Conservation (phyloP, 2,329 filamentous ascomycete genomes). For the Colletotrichum sp. region DNA sequence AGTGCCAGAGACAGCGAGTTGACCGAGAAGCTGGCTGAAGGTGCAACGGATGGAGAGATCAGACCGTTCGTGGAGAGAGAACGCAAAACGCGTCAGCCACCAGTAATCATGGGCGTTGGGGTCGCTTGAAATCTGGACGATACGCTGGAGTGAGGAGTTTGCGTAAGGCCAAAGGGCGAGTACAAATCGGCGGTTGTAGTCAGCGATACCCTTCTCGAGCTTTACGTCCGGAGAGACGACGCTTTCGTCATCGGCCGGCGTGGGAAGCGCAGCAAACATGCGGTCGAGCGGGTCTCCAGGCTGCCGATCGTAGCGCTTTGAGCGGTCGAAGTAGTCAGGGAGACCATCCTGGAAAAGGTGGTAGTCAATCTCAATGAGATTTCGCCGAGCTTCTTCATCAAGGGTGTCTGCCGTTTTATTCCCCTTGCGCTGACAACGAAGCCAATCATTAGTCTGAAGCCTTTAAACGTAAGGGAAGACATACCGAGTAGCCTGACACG, state of each 20-base stretch:
- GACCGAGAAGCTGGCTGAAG: constrained; percentile 15
- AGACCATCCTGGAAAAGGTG: constrained; percentile 6
- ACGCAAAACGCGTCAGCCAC: constrained; percentile 14
- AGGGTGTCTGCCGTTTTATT: not conserved
- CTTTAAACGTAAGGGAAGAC: not conserved
- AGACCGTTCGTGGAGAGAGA: constrained; percentile 2
- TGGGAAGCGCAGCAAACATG: constrained; percentile 4
- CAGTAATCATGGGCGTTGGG: constrained; percentile 5
- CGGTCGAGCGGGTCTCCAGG: constrained; percentile 9
- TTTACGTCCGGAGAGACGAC: not conserved
- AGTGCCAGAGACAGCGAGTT: not conserved
- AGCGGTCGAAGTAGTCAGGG: constrained; percentile 1
- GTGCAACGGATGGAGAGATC: constrained; percentile 5
- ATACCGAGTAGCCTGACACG: not conserved
- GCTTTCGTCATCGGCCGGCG: not conserved
- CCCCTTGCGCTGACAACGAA: not conserved
- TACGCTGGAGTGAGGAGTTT: constrained; percentile 7
- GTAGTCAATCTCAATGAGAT: constrained; percentile 9
- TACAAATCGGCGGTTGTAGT: not conserved
- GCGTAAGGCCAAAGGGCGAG: constrained; percentile 18
- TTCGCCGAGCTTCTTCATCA: not conserved
- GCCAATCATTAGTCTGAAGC: not conserved
- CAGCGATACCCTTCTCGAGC: not conserved
- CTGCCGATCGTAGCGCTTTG: not conserved
- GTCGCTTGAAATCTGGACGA: not conserved